Conservation (phyloP, 1,284 basidiomycete genomes). For the Pseudozyma thailandica region DNA sequence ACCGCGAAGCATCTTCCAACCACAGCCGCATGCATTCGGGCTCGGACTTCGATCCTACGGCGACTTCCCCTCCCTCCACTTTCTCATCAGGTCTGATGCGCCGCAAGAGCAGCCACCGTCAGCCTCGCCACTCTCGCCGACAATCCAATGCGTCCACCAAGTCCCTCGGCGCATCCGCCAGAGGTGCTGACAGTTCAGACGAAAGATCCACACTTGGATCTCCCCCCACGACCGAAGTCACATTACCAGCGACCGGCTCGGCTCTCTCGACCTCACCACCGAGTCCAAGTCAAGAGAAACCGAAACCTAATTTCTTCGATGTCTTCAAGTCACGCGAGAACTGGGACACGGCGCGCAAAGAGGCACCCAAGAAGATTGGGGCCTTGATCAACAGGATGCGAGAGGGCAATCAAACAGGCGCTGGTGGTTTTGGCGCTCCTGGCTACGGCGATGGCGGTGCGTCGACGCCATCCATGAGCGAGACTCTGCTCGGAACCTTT, state of each 20-base stretch:
- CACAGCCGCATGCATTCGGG: constrained; percentile 18
- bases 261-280: constrained; percentile 22
- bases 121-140: constrained; percentile 34
- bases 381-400: constrained; percentile 64
- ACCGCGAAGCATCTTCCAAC: constrained; percentile 10
- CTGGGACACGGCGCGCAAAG: constrained; percentile 62
- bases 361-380: constrained; percentile 64
- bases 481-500: constrained; percentile 27
- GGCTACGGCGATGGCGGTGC: constrained; percentile 14
- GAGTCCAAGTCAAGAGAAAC: constrained; percentile 28
- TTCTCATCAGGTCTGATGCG: constrained; percentile 21
- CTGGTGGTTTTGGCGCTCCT: constrained; percentile 5
- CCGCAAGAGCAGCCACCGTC: constrained; percentile 35
- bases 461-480: constrained; percentile 28
- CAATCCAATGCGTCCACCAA: constrained; percentile 28
- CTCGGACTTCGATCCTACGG: constrained; percentile 15
- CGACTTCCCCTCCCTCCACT: constrained; percentile 19
- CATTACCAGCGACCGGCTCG: constrained; percentile 6
- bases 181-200: constrained; percentile 28
- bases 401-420: constrained; percentile 43
- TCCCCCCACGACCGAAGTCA: constrained; percentile 20
- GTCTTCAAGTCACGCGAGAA: constrained; percentile 60
- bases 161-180: constrained; percentile 17
- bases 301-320: constrained; percentile 54
- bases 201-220: constrained; percentile 33